Base-by-base conservation (phyloP, 176 grass and related monocot species). In the Oryza australiensis region DNA sequence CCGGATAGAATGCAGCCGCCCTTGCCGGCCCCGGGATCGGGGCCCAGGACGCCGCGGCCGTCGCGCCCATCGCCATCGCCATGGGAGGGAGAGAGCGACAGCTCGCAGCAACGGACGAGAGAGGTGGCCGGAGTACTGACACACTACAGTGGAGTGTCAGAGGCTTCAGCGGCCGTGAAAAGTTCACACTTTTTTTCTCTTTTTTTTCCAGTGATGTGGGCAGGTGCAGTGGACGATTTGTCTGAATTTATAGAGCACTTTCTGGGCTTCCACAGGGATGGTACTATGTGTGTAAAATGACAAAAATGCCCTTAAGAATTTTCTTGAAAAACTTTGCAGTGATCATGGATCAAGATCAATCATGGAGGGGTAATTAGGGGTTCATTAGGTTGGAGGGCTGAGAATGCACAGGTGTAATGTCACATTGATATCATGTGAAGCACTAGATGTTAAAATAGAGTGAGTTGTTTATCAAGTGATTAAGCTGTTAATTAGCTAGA, bases 11-110 rank as follows among this genome's bases (percentile, higher is more conserved):
- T 33, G 85, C 51, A 1, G 51, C 49, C 28, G 80, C 18, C 0
- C 23, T 23, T 16, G 65, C 35, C 16, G 68, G 77, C 72, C 72
- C 34, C 38, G 75, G 68, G 70, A 87, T 80, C 48, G 82, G 46
- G 65, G 85, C 57, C 40, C 41, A 5, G n/a, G 69, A 42, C 18
- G 76, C 11, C 75, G 73, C 62, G 15, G 80, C 82, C 32, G 83
- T 79, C n/a, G 88, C 37, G 37, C 80, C 83, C 84, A 91, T 91
- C 37, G 77, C 82, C 86, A 83, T 88, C 60, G 93, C 89, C 89
- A 87, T 89, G 55, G 32, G 73, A 24, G 75, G 42, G 40, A 16
- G 40, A n/a, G 49, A 66, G 83, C 34, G 62, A 59, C 68, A 77
- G 64, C 15, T 62, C 55, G 33, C 49, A 59, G 64, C 78, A 70